Evolutionary conservation across 169 alveolate species (phyloP).

Genomic region (Plasmodium gaboni): DNA sequence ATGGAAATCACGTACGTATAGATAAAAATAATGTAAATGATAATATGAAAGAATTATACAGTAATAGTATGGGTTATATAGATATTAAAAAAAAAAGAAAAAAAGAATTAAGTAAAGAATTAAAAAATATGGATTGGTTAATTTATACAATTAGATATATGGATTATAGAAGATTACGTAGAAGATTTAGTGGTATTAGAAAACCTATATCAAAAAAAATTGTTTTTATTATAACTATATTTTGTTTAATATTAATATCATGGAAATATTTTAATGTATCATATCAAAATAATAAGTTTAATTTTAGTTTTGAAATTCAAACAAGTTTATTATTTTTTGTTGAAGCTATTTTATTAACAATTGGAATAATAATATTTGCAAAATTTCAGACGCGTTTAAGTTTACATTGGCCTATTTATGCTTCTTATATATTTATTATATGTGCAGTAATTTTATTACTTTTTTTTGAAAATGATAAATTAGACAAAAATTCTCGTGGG

Average conservation of each 20-base stretch:
- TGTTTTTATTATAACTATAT: slow-evolving; percentile 80
- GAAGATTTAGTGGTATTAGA: slow-evolving; percentile 88
- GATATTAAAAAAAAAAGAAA: neutral
- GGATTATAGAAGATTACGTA: slow-evolving; percentile 87
- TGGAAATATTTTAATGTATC: slow-evolving; percentile 51
- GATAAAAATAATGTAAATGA: neutral
- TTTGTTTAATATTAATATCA: slow-evolving; percentile 83
- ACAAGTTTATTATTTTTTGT: slow-evolving; percentile 38
- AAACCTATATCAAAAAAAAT: slow-evolving; percentile 85
- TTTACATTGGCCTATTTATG: slow-evolving; percentile 83
- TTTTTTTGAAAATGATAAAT: slow-evolving; percentile 74
- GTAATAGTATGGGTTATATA: neutral
- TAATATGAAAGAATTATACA: neutral
- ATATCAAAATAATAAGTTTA: slow-evolving; percentile 46
- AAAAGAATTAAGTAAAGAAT: slow-evolving; percentile 31
- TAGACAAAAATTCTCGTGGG: slow-evolving; percentile 72
- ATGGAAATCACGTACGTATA: neutral
- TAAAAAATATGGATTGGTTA: slow-evolving; percentile 73
- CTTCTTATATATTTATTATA: slow-evolving; percentile 84
- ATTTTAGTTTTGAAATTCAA: slow-evolving; percentile 39
- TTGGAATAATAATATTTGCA: slow-evolving; percentile 81
- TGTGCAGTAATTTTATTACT: slow-evolving; percentile 79
- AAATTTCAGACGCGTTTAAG: slow-evolving; percentile 82
- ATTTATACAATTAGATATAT: slow-evolving; percentile 81
- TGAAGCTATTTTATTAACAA: slow-evolving; percentile 42